Conservation (phyloP, 176 grass and related monocot species). For the Phoenix roebelenii region DNA sequence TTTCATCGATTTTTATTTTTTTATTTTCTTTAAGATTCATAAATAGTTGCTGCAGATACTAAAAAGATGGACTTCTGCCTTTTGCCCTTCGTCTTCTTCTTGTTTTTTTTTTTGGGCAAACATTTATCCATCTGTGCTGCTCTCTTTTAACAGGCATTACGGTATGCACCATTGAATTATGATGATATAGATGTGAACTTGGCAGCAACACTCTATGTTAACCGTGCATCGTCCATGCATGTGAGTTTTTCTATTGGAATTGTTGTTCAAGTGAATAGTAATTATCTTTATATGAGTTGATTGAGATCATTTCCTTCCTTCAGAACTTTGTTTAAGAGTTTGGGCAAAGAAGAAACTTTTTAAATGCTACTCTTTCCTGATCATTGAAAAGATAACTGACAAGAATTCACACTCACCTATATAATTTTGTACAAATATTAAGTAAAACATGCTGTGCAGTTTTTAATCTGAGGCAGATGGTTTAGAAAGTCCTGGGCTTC, state of each 20-base stretch:
- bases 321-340: too few relatives aligned
- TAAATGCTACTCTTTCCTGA: too few relatives aligned
- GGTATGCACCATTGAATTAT: slow-evolving; percentile 30
- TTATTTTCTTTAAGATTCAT: not conserved
- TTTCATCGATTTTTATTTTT: not conserved
- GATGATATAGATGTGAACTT: slow-evolving; percentile 41
- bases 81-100: slow-evolving; percentile 10
- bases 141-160: slow-evolving; percentile 52
- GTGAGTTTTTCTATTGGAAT: slow-evolving; percentile 28
- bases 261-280: too few relatives aligned
- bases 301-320: too few relatives aligned
- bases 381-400: too few relatives aligned
- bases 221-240: slow-evolving; percentile 85
- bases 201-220: slow-evolving; percentile 59
- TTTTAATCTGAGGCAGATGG: too few relatives aligned
- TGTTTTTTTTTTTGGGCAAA: not conserved
- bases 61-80: not conserved
- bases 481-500: not conserved
- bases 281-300: too few relatives aligned
- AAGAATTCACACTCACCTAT: too few relatives aligned
- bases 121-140: slow-evolving; percentile 8
- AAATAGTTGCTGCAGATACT: too few relatives aligned
- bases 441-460: too few relatives aligned
- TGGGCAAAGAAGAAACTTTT: too few relatives aligned
- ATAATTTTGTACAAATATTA: too few relatives aligned